Evolutionary conservation across 176 grass and related monocot species (phyloP).

Genomic region (Melocanna baccifera): DNA sequence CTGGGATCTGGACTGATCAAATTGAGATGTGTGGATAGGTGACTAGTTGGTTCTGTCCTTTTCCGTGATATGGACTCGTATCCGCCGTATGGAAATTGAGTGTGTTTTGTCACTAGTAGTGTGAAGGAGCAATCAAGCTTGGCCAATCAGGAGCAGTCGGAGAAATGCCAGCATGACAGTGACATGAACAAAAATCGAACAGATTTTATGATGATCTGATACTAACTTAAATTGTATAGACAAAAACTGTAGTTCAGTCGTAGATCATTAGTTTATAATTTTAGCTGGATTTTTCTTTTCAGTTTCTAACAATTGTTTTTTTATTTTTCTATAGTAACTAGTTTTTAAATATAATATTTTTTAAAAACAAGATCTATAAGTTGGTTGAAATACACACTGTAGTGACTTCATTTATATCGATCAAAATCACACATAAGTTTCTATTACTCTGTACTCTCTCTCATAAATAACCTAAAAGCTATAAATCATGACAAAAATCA

Average conservation of each 20-base stretch:
- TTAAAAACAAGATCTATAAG: too few relatives aligned
- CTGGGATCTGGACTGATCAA: not conserved
- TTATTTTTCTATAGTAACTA: too few relatives aligned
- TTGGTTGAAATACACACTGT: too few relatives aligned
- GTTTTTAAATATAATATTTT: too few relatives aligned
- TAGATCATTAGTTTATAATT: not conserved
- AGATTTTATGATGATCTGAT: slow-evolving; percentile 1
- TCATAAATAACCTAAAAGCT: too few relatives aligned
- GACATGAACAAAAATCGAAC: slow-evolving; percentile 31
- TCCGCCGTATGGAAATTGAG: not conserved
- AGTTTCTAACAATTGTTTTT: too few relatives aligned
- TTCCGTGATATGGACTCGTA: slow-evolving; percentile 18
- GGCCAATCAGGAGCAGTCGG: slow-evolving; percentile 18
- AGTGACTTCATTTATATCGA: too few relatives aligned
- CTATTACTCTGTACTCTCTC: too few relatives aligned
- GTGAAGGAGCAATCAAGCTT: slow-evolving; percentile 18
- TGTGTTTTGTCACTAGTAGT: not conserved
- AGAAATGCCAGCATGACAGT: slow-evolving; percentile 29
- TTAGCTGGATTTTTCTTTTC: not conserved
- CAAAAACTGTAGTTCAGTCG: not conserved
- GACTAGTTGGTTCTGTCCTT: slow-evolving; percentile 31
- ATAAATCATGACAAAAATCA: too few relatives aligned
- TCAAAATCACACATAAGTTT: too few relatives aligned
- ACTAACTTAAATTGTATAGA: not conserved
- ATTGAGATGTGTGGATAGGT: slow-evolving; percentile 17